A percentile compares a stretch with the other conserved stretches of the same genome.
Evolutionary conservation across 805 yeast genomes (phyloP).

Genomic region (Schizosaccharomyces octosporus): DNA sequence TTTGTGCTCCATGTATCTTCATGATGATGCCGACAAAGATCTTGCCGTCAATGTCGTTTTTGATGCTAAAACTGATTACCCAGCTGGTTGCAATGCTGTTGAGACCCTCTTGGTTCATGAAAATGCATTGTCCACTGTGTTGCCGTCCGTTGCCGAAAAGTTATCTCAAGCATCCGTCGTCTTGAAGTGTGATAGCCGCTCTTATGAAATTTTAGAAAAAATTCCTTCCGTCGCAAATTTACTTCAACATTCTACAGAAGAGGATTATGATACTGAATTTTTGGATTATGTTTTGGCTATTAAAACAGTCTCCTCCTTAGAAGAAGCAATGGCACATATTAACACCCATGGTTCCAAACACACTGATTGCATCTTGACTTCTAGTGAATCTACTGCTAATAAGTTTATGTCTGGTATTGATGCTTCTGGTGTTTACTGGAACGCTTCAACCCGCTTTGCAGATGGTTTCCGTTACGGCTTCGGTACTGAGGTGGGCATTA

Average conservation of each 20-base stretch:
- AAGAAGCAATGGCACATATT: constrained; percentile 64
- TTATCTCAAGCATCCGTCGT: constrained; percentile 46
- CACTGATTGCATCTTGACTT: constrained; percentile 79
- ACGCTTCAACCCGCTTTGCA: constrained; percentile 88
- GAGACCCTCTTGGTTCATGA: constrained; percentile 57
- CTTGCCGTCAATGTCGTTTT: constrained; percentile 56
- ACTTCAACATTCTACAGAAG: constrained; percentile 25
- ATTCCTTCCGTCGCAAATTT: constrained; percentile 5
- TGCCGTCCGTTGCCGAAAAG: constrained; percentile 12
- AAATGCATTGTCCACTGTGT: constrained; percentile 16
- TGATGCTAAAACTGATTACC: constrained; percentile 27
- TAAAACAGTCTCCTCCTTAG: constrained; percentile 29
- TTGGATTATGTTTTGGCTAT: constrained; percentile 66
- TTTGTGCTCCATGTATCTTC: constrained; percentile 69
- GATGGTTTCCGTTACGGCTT: constrained; percentile 97
- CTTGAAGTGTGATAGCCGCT: constrained; percentile 37
- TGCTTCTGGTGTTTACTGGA: constrained; percentile 94
- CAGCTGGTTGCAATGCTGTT: constrained; percentile 97
- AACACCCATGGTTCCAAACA: constrained; percentile 85
- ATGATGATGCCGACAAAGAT: constrained; percentile 45
- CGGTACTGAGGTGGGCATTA: constrained; percentile 95
- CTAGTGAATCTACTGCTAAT: constrained; percentile 44
- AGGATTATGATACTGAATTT: constrained; percentile 64
- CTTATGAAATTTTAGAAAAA: constrained; percentile 9
- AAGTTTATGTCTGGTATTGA: constrained; percentile 63